Evolutionary conservation across 73 alveolate genomes (phyloP).

Genomic region (Paramecium sonneborni): DNA sequence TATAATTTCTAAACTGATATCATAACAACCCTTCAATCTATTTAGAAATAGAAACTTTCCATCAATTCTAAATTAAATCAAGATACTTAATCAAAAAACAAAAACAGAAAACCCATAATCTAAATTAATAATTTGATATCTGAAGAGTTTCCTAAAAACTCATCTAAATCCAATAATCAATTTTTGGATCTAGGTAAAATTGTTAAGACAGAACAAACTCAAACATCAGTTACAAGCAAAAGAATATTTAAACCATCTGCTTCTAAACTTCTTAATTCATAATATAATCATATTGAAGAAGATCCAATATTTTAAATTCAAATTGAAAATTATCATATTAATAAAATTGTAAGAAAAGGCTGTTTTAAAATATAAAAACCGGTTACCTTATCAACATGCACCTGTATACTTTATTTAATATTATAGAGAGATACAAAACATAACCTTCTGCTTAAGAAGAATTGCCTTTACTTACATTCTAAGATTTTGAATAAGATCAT

Average conservation of each 20-base stretch:
- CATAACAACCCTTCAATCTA: not conserved
- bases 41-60: not conserved
- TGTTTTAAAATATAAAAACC: not conserved
- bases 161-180: not conserved
- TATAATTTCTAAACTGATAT: not conserved
- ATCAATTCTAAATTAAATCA: not conserved
- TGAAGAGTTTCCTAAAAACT: not conserved
- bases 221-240: not conserved
- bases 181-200: not conserved
- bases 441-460: not conserved
- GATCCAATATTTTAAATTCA: slow-evolving; percentile 30
- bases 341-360: not conserved
- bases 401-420: not conserved
- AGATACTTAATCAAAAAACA: not conserved
- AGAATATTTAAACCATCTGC: not conserved
- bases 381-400: not conserved
- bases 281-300: not conserved
- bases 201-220: not conserved
- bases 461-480: not conserved
- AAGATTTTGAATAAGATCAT: not conserved
- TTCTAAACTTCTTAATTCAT: not conserved
- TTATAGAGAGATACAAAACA: not conserved
- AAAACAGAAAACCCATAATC: not conserved
- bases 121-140: not conserved
- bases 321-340: slow-evolving; percentile 35